Conservation (phyloP, 352 stramenopile species). For the Discostella stelligera region DNA sequence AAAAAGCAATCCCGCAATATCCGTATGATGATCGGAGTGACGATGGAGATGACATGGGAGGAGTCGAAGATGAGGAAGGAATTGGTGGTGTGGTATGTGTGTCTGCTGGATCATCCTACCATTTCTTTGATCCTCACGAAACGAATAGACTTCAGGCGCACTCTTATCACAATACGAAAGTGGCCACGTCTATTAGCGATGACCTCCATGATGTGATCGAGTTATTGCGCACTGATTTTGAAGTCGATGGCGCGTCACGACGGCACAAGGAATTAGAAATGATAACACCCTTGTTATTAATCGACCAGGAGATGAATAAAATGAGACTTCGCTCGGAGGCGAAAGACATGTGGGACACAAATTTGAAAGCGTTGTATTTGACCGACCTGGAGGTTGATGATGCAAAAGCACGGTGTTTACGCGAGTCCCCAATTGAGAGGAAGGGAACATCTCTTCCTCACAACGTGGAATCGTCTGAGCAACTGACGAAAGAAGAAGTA, state of each 20-base stretch:
- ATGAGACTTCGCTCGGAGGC: constrained; percentile 18
- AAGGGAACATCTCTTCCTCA: not conserved
- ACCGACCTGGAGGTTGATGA: constrained; percentile 45
- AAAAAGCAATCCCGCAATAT: constrained; percentile 7
- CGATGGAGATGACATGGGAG: constrained; percentile 12
- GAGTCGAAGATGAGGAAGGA: constrained; percentile 15
- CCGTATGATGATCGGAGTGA: constrained; percentile 30
- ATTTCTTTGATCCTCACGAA: constrained; percentile 48
- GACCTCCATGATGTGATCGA: constrained; percentile 51
- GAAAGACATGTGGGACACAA: constrained; percentile 27
- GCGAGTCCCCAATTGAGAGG: not conserved
- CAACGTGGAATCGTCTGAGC: constrained; percentile 5
- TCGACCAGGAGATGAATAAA: constrained; percentile 36
- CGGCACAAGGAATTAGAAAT: constrained; percentile 36
- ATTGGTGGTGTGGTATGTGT: constrained; percentile 19
- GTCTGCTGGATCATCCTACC: constrained; percentile 18
- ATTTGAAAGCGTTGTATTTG: constrained; percentile 47
- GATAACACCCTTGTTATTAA: constrained; percentile 31
- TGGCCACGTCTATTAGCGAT: constrained; percentile 33
- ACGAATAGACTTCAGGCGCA: constrained; percentile 21
- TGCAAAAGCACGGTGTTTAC: constrained; percentile 19
- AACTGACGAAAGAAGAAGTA: constrained; percentile 21
- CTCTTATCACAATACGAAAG: constrained; percentile 22
- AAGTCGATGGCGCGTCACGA: constrained; percentile 44
- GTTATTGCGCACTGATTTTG: constrained; percentile 37